phyloP scores from a whole-genome alignment of 257 asterid species.

The Ballota nigra region DNA sequence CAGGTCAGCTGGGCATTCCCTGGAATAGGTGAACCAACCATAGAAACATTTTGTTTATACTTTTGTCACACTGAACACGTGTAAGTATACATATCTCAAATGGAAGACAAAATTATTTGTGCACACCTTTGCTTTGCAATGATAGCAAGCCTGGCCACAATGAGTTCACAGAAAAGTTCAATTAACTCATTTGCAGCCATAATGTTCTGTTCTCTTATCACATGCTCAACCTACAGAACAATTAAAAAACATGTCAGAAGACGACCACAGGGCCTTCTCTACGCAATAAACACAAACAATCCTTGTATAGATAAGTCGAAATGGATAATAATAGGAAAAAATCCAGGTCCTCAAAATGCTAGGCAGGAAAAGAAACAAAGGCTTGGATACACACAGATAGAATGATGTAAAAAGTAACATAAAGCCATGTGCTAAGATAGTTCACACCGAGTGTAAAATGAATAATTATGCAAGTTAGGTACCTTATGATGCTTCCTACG shows the following conservation, averaged over 20 bases:
- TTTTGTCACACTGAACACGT: neutral
- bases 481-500: neutral
- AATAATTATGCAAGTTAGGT: neutral
- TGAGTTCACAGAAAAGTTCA: slow-evolving; percentile 89
- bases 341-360: no score
- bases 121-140: slow-evolving; percentile 81
- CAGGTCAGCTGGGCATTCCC: slow-evolving; percentile 94
- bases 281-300: neutral
- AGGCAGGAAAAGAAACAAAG: neutral
- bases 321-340: no score
- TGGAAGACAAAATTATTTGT: neutral
- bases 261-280: neutral
- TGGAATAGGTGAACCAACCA: slow-evolving; percentile 31
- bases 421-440: neutral
- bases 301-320: neutral
- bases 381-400: neutral
- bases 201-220: slow-evolving; percentile 85
- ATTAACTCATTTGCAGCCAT: slow-evolving; percentile 94
- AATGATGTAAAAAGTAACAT: neutral
- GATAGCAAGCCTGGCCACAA: slow-evolving; percentile 79
- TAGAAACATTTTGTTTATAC: slow-evolving; percentile 6
- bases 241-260: neutral
- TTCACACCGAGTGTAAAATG: neutral
- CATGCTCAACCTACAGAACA: slow-evolving; percentile 78
- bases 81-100: neutral